These are phyloP conservation scores for Smittium mucronatum DNA, from an alignment of 371 early-diverging fungal species.

Conservation along the genomic window DNA sequence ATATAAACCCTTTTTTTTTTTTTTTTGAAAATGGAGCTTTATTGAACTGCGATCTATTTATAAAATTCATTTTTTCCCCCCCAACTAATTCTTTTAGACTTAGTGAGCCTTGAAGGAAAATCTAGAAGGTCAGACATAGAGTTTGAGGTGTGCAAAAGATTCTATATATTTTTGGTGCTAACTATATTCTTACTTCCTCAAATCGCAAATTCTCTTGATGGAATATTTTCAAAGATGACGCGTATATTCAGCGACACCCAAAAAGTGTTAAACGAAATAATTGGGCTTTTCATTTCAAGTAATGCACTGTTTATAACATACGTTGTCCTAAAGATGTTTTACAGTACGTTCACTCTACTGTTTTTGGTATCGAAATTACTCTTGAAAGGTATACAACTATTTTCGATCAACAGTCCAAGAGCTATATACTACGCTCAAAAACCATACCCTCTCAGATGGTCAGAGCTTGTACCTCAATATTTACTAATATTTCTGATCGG, in stretches of 20 bases:
- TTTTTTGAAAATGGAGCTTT: no score
- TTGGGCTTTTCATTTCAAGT: background rate
- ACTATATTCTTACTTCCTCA: conserved; percentile 41
- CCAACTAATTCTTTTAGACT: conserved; percentile 46
- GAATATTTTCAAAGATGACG: background rate
- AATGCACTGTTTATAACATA: conserved; percentile 32
- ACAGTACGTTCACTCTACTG: conserved; percentile 49
- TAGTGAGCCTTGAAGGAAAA: conserved; percentile 56
- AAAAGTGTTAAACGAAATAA: background rate
- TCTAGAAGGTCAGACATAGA: conserved; percentile 47
- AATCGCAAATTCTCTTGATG: background rate
- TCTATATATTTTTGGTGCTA: conserved; percentile 67
- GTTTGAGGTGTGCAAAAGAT: conserved; percentile 45
- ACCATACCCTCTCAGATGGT: conserved; percentile 31
- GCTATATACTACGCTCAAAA: conserved; percentile 40
- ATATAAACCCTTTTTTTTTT: no score
- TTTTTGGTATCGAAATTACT: conserved; percentile 50
- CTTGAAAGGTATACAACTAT: conserved; percentile 40
- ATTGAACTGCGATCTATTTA: no score
- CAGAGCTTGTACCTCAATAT: conserved; percentile 39
- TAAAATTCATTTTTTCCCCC: no score
- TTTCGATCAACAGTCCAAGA: conserved; percentile 65
- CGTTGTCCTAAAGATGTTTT: conserved; percentile 54
- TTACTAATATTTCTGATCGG: conserved; percentile 56
- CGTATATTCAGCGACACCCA: background rate